These are phyloP conservation scores for Neurospora sp. DNA, from an alignment of 495 filamentous ascomycete species.

Conservation along the genomic window DNA sequence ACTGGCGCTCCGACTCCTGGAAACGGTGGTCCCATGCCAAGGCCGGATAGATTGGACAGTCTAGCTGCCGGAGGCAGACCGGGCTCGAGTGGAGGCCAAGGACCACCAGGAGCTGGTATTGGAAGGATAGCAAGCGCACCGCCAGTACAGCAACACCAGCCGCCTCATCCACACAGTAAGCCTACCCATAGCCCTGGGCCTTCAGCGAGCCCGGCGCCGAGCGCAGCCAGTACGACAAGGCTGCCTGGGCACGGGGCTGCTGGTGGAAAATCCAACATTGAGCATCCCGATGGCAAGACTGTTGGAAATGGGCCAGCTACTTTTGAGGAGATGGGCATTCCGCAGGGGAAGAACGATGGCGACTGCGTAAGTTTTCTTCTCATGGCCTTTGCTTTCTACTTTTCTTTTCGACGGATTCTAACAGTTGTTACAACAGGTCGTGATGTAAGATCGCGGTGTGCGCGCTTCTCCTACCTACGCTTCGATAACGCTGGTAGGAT, in stretches of 20 bases:
- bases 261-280: not conserved
- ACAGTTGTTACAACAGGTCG: conserved; percentile 7
- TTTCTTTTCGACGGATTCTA: no score
- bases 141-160: conserved; percentile 6
- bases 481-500: not conserved
- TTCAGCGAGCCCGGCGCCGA: conserved; percentile 22
- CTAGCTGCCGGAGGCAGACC: conserved; percentile 12
- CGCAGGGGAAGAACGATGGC: conserved; percentile 61
- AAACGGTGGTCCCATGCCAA: conserved; percentile 11
- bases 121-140: conserved; percentile 19
- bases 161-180: conserved; percentile 11
- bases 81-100: not conserved
- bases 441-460: conserved; percentile 9
- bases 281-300: conserved; percentile 32
- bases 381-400: not conserved
- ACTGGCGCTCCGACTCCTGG: not conserved
- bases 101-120: conserved; percentile 4
- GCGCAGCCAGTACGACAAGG: conserved; percentile 12
- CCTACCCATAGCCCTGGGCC: conserved; percentile 21
- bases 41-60: conserved; percentile 16
- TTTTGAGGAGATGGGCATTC: conserved; percentile 97
- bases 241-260: conserved; percentile 6
- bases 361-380: conserved; percentile 68
- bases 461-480: not conserved
- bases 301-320: conserved; percentile 83